Evolutionary conservation across 2,329 filamentous ascomycete genomes (phyloP).

Genomic region (Iodosphaeria phyllophila): DNA sequence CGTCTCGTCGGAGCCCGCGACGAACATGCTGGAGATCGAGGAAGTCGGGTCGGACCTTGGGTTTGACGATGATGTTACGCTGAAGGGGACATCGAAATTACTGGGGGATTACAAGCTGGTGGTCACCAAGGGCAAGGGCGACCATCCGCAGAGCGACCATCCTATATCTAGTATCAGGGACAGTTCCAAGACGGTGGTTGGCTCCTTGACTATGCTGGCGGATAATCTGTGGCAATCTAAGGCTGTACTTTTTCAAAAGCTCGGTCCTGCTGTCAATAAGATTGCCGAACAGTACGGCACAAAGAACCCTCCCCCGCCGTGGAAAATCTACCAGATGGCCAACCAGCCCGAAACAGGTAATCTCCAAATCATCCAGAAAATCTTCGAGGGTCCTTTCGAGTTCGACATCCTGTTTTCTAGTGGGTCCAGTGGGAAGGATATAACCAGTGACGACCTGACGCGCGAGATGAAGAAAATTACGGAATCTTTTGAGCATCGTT

Average conservation of each 20-base stretch:
- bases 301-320: slow-evolving; percentile 59
- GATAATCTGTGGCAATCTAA: slow-evolving; percentile 75
- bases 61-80: slow-evolving; percentile 40
- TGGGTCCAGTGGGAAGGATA: slow-evolving; percentile 38
- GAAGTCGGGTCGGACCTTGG: slow-evolving; percentile 27
- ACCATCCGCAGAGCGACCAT: slow-evolving; percentile 46
- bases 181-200: slow-evolving; percentile 57
- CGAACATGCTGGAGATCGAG: slow-evolving; percentile 40
- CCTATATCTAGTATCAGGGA: slow-evolving; percentile 49
- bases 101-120: slow-evolving; percentile 68
- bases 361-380: slow-evolving; percentile 74
- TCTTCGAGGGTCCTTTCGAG: slow-evolving; percentile 77
- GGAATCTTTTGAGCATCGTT: slow-evolving; percentile 55
- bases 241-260: slow-evolving; percentile 35
- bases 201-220: slow-evolving; percentile 46
- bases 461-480: slow-evolving; percentile 48
- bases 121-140: slow-evolving; percentile 49
- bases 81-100: slow-evolving; percentile 50
- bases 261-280: slow-evolving; percentile 30
- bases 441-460: slow-evolving; percentile 45
- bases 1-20: slow-evolving; percentile 58
- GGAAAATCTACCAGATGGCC: slow-evolving; percentile 64
- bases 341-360: slow-evolving; percentile 58
- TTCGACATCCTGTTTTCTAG: slow-evolving; percentile 89
- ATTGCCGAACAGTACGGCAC: slow-evolving; percentile 27